phyloP scores from a whole-genome alignment of 1,139 yeast species.

The Arxiozyma bovina region DNA sequence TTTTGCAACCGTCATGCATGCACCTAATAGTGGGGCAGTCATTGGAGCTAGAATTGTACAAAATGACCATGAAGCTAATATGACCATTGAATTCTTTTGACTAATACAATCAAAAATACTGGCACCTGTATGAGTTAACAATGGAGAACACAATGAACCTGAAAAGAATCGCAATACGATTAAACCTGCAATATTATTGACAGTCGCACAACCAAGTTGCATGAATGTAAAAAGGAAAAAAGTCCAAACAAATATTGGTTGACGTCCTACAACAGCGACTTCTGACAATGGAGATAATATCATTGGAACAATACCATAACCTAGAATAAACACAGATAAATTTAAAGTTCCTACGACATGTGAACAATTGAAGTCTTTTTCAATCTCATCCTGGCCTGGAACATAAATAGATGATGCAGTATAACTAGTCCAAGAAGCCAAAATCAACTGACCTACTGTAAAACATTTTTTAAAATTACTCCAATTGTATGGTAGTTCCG shows the following conservation, averaged over 20 bases:
- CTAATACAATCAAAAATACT: slow-evolving; percentile 46
- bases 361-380: slow-evolving; percentile 14
- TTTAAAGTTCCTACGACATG: slow-evolving; percentile 17
- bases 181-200: slow-evolving; percentile 45
- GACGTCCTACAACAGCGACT: slow-evolving; percentile 45
- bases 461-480: slow-evolving; percentile 34
- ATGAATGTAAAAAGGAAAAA: slow-evolving; percentile 49
- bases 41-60: slow-evolving; percentile 54
- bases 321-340: slow-evolving; percentile 34
- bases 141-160: slow-evolving; percentile 49
- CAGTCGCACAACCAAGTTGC: slow-evolving; percentile 52
- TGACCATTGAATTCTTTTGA: slow-evolving; percentile 36
- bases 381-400: slow-evolving; percentile 36
- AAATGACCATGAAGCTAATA: slow-evolving; percentile 42
- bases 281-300: slow-evolving; percentile 49
- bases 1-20: slow-evolving; percentile 37
- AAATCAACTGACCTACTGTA: slow-evolving; percentile 36
- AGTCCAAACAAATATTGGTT: slow-evolving; percentile 42
- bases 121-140: slow-evolving; percentile 52
- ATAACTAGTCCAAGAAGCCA: slow-evolving; percentile 46
- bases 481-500: slow-evolving; percentile 55
- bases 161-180: slow-evolving; percentile 44
- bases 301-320: slow-evolving; percentile 51
- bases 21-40: slow-evolving; percentile 56
- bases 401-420: slow-evolving; percentile 56